Percentiles rank a stretch among this genome's conserved stretches.
These are phyloP conservation scores for Pezicula carpinea DNA, from an alignment of 2,329 filamentous ascomycete genomes.

Conservation along the genomic window DNA sequence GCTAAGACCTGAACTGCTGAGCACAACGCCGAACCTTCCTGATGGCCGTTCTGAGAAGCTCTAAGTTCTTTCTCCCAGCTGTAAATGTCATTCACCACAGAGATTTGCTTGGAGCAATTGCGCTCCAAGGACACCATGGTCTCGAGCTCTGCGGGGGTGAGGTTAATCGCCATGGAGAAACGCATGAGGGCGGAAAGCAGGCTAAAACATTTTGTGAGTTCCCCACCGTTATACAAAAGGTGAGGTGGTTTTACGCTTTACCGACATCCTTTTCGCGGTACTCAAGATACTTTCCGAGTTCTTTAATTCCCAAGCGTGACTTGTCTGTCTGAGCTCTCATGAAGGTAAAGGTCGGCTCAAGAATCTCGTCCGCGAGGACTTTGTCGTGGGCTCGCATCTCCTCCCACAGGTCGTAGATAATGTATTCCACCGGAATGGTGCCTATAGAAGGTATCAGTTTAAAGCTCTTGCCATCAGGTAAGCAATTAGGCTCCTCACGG, in stretches of 20 bases:
- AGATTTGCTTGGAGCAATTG: constrained; percentile 34
- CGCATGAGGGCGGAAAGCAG: constrained; percentile 33
- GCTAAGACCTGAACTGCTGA: constrained; percentile 1
- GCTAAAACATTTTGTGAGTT: neutral
- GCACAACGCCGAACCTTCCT: constrained; percentile 28
- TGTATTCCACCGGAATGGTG: constrained; percentile 34
- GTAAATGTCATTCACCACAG: constrained; percentile 34
- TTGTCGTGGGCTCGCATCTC: constrained; percentile 32
- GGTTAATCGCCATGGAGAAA: constrained; percentile 30
- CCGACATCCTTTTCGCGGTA: constrained; percentile 37
- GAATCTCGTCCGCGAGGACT: constrained; percentile 31
- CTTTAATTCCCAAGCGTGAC: constrained; percentile 17
- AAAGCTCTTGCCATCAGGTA: too few relatives aligned
- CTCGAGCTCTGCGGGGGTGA: constrained; percentile 25
- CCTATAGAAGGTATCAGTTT: too few relatives aligned
- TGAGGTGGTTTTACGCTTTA: constrained; percentile 27
- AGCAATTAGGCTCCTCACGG: constrained; percentile 26
- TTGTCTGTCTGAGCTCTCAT: constrained; percentile 36
- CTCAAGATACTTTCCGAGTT: constrained; percentile 30
- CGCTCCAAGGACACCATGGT: constrained; percentile 27
- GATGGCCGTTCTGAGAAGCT: constrained; percentile 13
- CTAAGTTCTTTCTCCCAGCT: constrained; percentile 30
- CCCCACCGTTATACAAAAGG: too few relatives aligned
- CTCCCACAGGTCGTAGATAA: constrained; percentile 36
- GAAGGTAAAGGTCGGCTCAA: constrained; percentile 34